Evolutionary conservation across 2,329 filamentous ascomycete genomes (phyloP).

Genomic region (Phialocephala subalpina): DNA sequence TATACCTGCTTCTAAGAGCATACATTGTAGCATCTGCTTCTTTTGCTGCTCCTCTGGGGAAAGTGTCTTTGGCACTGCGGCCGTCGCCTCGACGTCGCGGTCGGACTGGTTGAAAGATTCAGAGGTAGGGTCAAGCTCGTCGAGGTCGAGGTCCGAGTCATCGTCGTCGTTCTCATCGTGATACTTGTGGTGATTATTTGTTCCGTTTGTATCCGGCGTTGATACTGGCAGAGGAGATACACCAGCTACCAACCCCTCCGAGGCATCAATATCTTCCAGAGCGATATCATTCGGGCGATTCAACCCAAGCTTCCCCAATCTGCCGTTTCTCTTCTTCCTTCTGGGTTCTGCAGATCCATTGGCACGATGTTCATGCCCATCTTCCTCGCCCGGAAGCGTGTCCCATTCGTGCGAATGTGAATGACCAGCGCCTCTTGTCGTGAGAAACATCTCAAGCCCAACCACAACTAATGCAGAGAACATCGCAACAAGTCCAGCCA

Average conservation of each 20-base stretch:
- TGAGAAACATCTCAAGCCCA: conserved; percentile 87
- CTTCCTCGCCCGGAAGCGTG: conserved; percentile 47
- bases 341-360: conserved; percentile 28
- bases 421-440: conserved; percentile 70
- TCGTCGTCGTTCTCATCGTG: conserved; percentile 45
- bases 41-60: conserved; percentile 63
- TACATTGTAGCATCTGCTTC: conserved; percentile 76
- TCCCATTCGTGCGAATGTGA: conserved; percentile 61
- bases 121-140: conserved; percentile 62
- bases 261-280: conserved; percentile 59
- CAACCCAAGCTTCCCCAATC: conserved; percentile 39
- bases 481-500: conserved; percentile 86
- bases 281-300: conserved; percentile 57
- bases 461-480: conserved; percentile 83
- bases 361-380: conserved; percentile 50
- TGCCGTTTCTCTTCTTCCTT: conserved; percentile 37
- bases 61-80: conserved; percentile 41
- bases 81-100: conserved; percentile 19
- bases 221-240: conserved; percentile 66
- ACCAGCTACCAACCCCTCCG: conserved; percentile 64
- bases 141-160: conserved; percentile 65
- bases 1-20: conserved; percentile 53
- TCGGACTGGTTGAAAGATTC: conserved; percentile 38
- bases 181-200: conserved; percentile 40
- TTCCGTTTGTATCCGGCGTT: conserved; percentile 40